Conservation (phyloP, 192 early-diverging fungal genomes). For the Chytriomyces confervae region DNA sequence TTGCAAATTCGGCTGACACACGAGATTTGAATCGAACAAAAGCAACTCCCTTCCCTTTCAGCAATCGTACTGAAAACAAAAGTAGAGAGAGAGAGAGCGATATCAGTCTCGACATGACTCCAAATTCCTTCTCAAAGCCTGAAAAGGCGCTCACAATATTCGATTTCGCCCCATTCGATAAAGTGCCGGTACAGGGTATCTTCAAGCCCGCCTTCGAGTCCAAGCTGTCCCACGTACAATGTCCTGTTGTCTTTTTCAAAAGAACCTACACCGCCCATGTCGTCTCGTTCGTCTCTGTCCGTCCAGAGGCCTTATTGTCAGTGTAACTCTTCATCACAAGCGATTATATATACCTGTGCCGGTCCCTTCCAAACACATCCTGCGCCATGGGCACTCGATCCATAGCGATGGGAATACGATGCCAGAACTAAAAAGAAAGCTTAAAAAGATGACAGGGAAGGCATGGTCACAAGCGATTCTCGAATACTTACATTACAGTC, state of each 20-base stretch:
- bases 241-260: slow-evolving; percentile 76
- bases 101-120: background rate
- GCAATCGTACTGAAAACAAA: slow-evolving; percentile 68
- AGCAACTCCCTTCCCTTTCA: slow-evolving; percentile 75
- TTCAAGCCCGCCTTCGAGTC: slow-evolving; percentile 44
- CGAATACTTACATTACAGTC: slow-evolving; percentile 48
- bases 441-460: slow-evolving; percentile 51
- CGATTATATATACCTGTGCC: slow-evolving; percentile 38
- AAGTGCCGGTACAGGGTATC: slow-evolving; percentile 68
- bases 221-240: slow-evolving; percentile 76
- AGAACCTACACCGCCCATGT: slow-evolving; percentile 77
- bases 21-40: slow-evolving; percentile 79
- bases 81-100: background rate
- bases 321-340: background rate
- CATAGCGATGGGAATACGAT: slow-evolving; percentile 57
- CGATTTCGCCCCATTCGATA: slow-evolving; percentile 76
- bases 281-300: slow-evolving; percentile 57
- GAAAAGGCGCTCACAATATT: slow-evolving; percentile 58
- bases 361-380: slow-evolving; percentile 86
- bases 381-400: slow-evolving; percentile 51
- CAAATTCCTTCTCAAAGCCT: too few relatives aligned
- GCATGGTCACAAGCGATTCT: slow-evolving; percentile 55
- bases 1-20: slow-evolving; percentile 84
- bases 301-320: background rate
- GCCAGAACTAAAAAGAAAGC: slow-evolving; percentile 49